Evolutionary conservation across 495 filamentous ascomycete species (phyloP).

Genomic region (Physcia stellaris): DNA sequence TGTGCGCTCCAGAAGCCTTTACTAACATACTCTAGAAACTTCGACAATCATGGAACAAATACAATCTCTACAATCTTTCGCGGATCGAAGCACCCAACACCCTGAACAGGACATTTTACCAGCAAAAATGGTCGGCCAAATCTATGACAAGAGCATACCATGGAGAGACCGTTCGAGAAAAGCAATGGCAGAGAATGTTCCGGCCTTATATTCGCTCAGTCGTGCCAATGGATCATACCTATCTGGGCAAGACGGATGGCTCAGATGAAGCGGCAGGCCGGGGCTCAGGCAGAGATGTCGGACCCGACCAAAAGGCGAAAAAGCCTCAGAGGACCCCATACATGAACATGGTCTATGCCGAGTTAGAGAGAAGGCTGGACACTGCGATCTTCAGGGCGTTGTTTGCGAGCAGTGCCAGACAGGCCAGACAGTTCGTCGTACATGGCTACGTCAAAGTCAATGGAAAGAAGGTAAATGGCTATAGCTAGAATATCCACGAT

Average conservation of each 20-base stretch:
- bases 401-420: slow-evolving; percentile 88
- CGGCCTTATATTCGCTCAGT: slow-evolving; percentile 60
- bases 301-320: slow-evolving; percentile 8
- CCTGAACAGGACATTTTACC: slow-evolving; percentile 61
- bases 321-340: slow-evolving; percentile 48
- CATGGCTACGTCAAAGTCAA: slow-evolving; percentile 93
- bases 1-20: background rate
- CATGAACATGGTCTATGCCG: slow-evolving; percentile 85
- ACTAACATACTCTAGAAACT: slow-evolving; percentile 49
- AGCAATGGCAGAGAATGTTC: slow-evolving; percentile 89
- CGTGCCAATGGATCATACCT: slow-evolving; percentile 64
- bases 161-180: slow-evolving; percentile 82
- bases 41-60: slow-evolving; percentile 95
- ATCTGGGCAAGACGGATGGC: slow-evolving; percentile 67
- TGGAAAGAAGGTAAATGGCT: slow-evolving; percentile 64
- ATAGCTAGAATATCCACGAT: background rate
- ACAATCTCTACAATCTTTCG: slow-evolving; percentile 81
- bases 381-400: slow-evolving; percentile 82
- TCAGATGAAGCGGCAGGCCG: slow-evolving; percentile 67
- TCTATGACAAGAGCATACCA: slow-evolving; percentile 73
- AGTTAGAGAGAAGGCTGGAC: slow-evolving; percentile 79
- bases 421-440: slow-evolving; percentile 85
- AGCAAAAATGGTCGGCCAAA: slow-evolving; percentile 95
- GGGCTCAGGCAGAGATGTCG: slow-evolving; percentile 50
- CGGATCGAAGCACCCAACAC: slow-evolving; percentile 29